These are phyloP conservation scores for Chlorella sp. DNA, from an alignment of 139 green algal genomes.

Conservation along the genomic window DNA sequence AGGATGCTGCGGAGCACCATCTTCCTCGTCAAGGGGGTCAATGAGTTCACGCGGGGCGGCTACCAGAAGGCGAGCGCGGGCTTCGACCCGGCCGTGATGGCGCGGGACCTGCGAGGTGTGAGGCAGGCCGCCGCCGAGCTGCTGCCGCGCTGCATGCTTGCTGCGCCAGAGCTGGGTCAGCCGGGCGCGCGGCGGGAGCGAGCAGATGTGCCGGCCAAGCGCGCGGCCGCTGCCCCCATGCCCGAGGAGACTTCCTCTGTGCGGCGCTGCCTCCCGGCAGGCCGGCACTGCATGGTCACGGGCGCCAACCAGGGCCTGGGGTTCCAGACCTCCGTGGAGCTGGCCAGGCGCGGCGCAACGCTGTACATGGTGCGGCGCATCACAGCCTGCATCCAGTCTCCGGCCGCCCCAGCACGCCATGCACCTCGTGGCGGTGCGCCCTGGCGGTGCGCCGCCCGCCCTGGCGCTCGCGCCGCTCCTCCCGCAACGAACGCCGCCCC, in stretches of 20 bases:
- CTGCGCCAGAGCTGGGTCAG: no score
- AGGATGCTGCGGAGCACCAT: constrained; percentile 32
- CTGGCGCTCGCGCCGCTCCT: no score
- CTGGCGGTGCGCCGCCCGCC: no score
- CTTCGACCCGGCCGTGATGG: constrained; percentile 43
- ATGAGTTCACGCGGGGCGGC: constrained; percentile 54
- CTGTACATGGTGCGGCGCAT: constrained; percentile 75
- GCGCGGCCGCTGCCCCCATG: neutral
- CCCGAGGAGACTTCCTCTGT: constrained; percentile 30
- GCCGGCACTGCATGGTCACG: constrained; percentile 59
- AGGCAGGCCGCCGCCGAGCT: no score
- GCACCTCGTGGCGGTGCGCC: no score
- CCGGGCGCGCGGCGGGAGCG: no score
- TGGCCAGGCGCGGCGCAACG: constrained; percentile 48
- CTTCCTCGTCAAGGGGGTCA: constrained; percentile 53
- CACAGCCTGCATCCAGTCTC: no score
- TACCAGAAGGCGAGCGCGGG: constrained; percentile 40
- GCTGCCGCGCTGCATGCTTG: no score
- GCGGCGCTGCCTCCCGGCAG: constrained; percentile 43
- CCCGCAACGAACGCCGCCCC: no score
- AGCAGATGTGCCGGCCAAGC: no score
- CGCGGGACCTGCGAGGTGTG: no score
- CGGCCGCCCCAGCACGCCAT: no score
- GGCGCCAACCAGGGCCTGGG: constrained; percentile 71
- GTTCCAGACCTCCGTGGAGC: constrained; percentile 45